Base-by-base conservation (phyloP, 2,329 filamentous ascomycete genomes). In the Xylaria sp. region DNA sequence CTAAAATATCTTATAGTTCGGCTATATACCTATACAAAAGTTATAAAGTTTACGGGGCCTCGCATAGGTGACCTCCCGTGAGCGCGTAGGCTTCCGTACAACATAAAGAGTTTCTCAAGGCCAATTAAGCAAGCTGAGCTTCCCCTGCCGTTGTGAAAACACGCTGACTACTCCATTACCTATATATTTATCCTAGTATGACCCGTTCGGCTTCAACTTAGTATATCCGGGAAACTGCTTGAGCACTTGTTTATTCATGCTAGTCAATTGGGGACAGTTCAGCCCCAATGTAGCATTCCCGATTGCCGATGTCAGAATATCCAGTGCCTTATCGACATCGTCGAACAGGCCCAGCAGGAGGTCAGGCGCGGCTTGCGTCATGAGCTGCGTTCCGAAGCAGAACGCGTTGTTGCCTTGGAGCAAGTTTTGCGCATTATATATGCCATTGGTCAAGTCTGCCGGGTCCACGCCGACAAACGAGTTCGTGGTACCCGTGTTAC, bases 381-480 rank as follows among this genome's bases (percentile, higher is more conserved):
- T 32, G 15, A 65, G 50, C 55, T 65, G 37, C 20, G 41, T 65
- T 3, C 12, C 66, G 41, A 69, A 69, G 25, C 66, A 69, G 41
- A 69, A 65, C 20, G 61, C 61, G 13, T 69, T 69, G 23, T 65
- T 61, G 1, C 66, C 66, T 56, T 69, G 28, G 9, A 69, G 62
- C 25, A 69, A 39, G 57, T 10, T 65, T 41, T 10, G 2, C 1
- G 50, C 56, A 39, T 69, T 69, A 12, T 48, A 60, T 18, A 69
- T 62, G 8, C 66, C 66, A 13, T 56, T 56, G 12, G 62, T 65
- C 20, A 69, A n/a, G 56, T 65, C 28, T 13, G 55, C 55, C 10
- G 56, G 56, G 23, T 69, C 62, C 18, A 69, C 39, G 51, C 66
- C 62, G 23, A 69, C 66, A n/a, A 69, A 69, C 5, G 62, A 60